Base-by-base conservation (phyloP, 2,329 filamentous ascomycete species). In the Rachicladosporium sp. region DNA sequence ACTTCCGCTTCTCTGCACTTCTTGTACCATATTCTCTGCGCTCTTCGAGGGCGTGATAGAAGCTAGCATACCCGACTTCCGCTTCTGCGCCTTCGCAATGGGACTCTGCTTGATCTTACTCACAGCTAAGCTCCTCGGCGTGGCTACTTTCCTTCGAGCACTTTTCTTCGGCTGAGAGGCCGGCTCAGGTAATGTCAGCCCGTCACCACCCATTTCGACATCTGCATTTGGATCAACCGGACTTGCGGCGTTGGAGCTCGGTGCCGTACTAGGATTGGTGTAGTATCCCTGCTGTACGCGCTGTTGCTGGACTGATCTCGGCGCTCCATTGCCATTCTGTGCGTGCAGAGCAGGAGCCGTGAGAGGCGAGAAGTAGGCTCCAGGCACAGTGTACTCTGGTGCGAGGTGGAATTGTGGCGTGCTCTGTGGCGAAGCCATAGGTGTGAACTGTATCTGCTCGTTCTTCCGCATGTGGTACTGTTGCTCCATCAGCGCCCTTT, bases 391-490 rank as follows among this genome's bases (percentile, higher is more conserved):
- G 50, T 76, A 84, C 40, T 75, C 70, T 9, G 68, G 66, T 31
- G 64, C 57, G 30, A 67, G 51, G 31, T 50, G 47, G 53, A 88
- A 84, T 37, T 87, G 69, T 13, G 84, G 83, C 2, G 83, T 88
- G 33, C 89, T 82, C 4, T 82, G 84, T n/a, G 84, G 84, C 11
- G 84, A 88, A 8, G 84, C 82, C 23, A 89, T 70, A 1, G 84
- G 84, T 2, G 83, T 89, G 55, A 88, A 88, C 7, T 42, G 40
- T 29, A 38, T 29, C 21, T 41, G 39, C 29, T 42, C 35, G 15
- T 42, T 33, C 51, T 82, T 81, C 48, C 77, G 62, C 49, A 74
- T 68, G 51, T 78, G 74, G 53, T 78, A 82, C 37, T 70, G 67
- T 50, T 67, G 65, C 43, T 87, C 80, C 49, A 78, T 79, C 51